A percentile compares a stretch with the other conserved stretches of the same genome.
phyloP scores from a whole-genome alignment of 805 yeast genomes.

The Wickerhamomyces canadensis region DNA sequence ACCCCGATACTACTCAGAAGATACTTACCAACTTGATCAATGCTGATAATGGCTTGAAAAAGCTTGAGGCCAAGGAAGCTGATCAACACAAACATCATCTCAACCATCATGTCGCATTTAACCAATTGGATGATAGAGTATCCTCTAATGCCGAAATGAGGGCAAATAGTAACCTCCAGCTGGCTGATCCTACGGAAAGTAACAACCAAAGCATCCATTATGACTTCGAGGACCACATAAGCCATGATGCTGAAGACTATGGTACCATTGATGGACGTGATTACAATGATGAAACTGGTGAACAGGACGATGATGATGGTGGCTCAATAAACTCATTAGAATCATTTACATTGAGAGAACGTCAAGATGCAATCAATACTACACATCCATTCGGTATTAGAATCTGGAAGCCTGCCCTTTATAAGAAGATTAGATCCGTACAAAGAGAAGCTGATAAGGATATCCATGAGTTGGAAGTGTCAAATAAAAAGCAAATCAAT shows the following conservation, averaged over 20 bases:
- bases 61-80: constrained; percentile 20
- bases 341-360: constrained; percentile 81
- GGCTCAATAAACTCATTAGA: constrained; percentile 55
- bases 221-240: too few species aligned
- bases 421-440: constrained; percentile 88
- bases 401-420: constrained; percentile 97
- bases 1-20: constrained; percentile 12
- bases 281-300: constrained; percentile 10
- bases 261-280: constrained; percentile 1
- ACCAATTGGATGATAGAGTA: constrained; percentile 9
- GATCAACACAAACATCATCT: constrained; percentile 17
- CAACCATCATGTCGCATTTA: constrained; percentile 5
- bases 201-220: too few species aligned
- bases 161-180: constrained; percentile 4
- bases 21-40: constrained; percentile 17
- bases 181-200: too few species aligned
- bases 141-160: not conserved
- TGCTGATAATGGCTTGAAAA: constrained; percentile 21
- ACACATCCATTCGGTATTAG: constrained; percentile 98
- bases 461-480: constrained; percentile 67
- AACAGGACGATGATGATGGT: constrained; percentile 25
- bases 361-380: constrained; percentile 93
- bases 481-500: constrained; percentile 38
- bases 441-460: constrained; percentile 89
- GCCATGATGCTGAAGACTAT: constrained; percentile 9